phyloP scores from a whole-genome alignment of 2,329 filamentous ascomycete species.

The Hymenoscyphus fructigenus region DNA sequence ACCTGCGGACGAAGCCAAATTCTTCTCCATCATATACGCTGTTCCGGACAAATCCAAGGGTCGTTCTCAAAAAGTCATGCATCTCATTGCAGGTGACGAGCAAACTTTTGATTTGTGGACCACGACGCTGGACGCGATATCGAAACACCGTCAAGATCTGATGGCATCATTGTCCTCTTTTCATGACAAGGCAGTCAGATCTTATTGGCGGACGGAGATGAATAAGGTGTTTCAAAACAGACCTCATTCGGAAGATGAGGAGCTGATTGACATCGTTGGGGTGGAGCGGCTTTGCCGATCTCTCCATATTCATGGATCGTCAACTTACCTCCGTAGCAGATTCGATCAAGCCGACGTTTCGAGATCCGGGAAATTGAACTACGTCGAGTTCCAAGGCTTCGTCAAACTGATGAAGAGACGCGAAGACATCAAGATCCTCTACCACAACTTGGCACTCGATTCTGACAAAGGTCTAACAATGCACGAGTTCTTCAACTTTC shows the following conservation, averaged over 20 bases:
- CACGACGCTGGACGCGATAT: conserved; percentile 77
- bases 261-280: conserved; percentile 73
- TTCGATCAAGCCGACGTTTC: conserved; percentile 73
- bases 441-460: conserved; percentile 59
- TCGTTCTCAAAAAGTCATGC: conserved; percentile 71
- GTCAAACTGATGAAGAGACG: conserved; percentile 80
- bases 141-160: conserved; percentile 81
- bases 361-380: conserved; percentile 67
- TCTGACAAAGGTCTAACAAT: conserved; percentile 65
- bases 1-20: conserved; percentile 65
- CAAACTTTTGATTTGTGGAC: conserved; percentile 78
- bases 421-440: conserved; percentile 76
- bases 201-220: conserved; percentile 88
- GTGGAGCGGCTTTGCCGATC: conserved; percentile 84
- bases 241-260: conserved; percentile 54
- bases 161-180: conserved; percentile 89
- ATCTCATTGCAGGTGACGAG: conserved; percentile 77
- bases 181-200: conserved; percentile 75
- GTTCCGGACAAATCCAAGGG: conserved; percentile 76
- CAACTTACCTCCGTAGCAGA: conserved; percentile 67
- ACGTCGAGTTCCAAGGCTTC: conserved; percentile 79
- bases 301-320: conserved; percentile 87
- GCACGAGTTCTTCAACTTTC: conserved; percentile 72
- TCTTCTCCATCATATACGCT: conserved; percentile 89
- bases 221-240: conserved; percentile 60